Conservation (phyloP, 331 rosid species). For the Erythrophleum ivorense region DNA sequence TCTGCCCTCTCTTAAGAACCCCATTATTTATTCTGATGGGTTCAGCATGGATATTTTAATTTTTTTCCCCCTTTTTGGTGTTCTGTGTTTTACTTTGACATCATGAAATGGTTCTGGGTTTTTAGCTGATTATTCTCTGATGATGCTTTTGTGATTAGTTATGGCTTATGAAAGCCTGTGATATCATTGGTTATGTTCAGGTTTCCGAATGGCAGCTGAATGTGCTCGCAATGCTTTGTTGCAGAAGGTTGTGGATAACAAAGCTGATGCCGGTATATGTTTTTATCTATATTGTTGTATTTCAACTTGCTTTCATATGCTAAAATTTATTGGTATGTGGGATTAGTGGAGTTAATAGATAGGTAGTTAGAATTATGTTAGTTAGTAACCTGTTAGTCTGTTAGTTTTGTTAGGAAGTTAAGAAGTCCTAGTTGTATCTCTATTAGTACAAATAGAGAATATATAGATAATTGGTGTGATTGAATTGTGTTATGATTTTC, state of each 20-base stretch:
- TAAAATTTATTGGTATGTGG: background rate
- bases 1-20: background rate
- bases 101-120: background rate
- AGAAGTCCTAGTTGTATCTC: background rate
- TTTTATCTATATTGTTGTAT: background rate
- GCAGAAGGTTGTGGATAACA: constrained; percentile 83
- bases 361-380: background rate
- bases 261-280: constrained; percentile 70
- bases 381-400: background rate
- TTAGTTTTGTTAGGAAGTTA: background rate
- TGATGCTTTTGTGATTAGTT: constrained; percentile 13
- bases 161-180: constrained; percentile 11
- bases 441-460: background rate
- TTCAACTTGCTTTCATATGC: background rate
- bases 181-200: constrained; percentile 46
- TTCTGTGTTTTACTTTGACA: background rate
- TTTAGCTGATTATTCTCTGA: background rate
- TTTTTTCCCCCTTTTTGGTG: background rate
- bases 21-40: constrained; percentile 6
- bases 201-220: constrained; percentile 96
- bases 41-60: background rate
- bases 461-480: background rate
- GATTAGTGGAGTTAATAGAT: background rate
- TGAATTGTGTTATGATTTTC: background rate
- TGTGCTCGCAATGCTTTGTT: constrained; percentile 87